Conservation (phyloP, 2,329 filamentous ascomycete genomes). For the Sporothrix dimorphospora region DNA sequence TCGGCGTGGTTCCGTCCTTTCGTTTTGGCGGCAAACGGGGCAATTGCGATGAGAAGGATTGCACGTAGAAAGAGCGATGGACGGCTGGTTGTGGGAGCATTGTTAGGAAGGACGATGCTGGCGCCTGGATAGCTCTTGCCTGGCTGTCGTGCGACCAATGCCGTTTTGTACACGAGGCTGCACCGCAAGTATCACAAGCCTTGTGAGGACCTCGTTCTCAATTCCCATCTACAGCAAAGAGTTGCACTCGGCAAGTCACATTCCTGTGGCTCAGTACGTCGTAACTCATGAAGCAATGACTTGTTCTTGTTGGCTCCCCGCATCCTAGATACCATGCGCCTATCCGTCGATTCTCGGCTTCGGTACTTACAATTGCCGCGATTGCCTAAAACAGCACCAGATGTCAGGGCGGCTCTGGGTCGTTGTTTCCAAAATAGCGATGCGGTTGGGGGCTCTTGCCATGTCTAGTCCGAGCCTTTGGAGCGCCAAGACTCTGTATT, state of each 20-base stretch:
- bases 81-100: neutral
- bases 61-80: neutral
- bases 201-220: neutral
- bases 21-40: constrained; percentile 13
- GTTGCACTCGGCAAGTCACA: neutral
- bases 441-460: neutral
- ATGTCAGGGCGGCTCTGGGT: neutral
- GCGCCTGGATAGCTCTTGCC: neutral
- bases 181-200: constrained; percentile 14
- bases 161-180: neutral
- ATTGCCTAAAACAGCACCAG: constrained; percentile 11
- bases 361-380: constrained; percentile 29
- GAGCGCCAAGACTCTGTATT: neutral
- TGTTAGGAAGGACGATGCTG: neutral
- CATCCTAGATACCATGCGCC: neutral
- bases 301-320: neutral
- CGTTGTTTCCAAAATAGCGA: constrained; percentile 9
- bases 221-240: neutral
- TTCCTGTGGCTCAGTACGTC: no score
- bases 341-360: constrained; percentile 21
- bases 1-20: neutral
- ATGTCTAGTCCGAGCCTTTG: neutral
- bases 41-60: neutral
- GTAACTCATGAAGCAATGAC: no score
- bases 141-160: neutral